Base-by-base conservation (phyloP, 2,329 filamentous ascomycete genomes). In the Phyllosticta paracitricarpa region DNA sequence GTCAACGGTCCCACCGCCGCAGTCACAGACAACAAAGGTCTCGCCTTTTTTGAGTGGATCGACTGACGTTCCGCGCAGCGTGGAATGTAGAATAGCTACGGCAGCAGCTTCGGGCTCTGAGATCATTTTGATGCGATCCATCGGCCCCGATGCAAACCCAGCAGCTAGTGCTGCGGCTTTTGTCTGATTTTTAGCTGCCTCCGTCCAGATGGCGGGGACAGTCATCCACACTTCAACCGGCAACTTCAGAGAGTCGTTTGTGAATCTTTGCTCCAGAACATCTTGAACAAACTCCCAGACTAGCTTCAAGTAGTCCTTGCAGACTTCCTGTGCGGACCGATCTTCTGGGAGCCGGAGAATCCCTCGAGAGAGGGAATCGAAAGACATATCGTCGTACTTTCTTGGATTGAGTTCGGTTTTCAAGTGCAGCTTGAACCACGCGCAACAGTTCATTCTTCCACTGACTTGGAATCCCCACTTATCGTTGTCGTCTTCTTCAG, bases 181-280 rank as follows among this genome's bases (percentile, higher is more conserved):
- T 1, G 89, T 93, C 7, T 88, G 88, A 71, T 91, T 89, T 76
- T 93, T 93, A n/a, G 89, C 89, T 0, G 87, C 84, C 71, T 93
- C 89, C 25, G 85, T 89, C 89, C 89, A 94, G 7, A 93, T 88
- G 7, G 89, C 89, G 6, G 89, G 89, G 58, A 89, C 89, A 0
- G 89, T 93, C 61, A 94, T 78, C 56, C 93, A 88, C 67, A 89
- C 92, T 64, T 92, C 85, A 51, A 91, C 85, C 67, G 85, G 85
- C 5, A 88, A 91, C 7, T 40, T 40, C 14, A 12, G 33, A 3
- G 14, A 12, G 4, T 40, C 33, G 9, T 40, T 10, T 10, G 33
- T 40, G 33, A 40, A 40, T 10, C 33, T 7, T 17, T 40, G 9
- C 33, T 40, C 14, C 8, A 40, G 33, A 1, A 12, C 10, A 10